Evolutionary conservation across 805 yeast genomes (phyloP).

Genomic region (Henningerozyma blattae): DNA sequence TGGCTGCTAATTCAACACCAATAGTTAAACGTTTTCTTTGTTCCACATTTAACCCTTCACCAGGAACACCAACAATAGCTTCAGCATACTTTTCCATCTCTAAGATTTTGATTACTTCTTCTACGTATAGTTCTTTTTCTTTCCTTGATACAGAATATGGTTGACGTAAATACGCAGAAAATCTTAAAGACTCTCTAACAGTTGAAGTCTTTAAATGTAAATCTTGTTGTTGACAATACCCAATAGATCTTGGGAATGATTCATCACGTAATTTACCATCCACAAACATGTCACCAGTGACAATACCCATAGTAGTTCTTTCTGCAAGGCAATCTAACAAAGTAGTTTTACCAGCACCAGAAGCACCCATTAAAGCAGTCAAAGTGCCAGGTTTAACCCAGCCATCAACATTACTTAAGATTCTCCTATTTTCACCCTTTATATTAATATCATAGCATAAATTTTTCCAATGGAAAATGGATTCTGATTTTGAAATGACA

Average conservation of each 20-base stretch:
- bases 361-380: slow-evolving; percentile 68
- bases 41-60: slow-evolving; percentile 56
- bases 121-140: slow-evolving; percentile 57
- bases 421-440: slow-evolving; percentile 45
- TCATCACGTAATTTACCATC: slow-evolving; percentile 49
- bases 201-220: slow-evolving; percentile 53
- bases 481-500: slow-evolving; percentile 25
- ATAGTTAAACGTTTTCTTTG: slow-evolving; percentile 52
- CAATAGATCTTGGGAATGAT: slow-evolving; percentile 51
- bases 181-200: slow-evolving; percentile 59
- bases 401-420: slow-evolving; percentile 58
- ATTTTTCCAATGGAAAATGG: slow-evolving; percentile 68
- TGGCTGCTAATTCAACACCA: slow-evolving; percentile 58
- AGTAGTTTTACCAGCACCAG: slow-evolving; percentile 78
- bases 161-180: slow-evolving; percentile 59
- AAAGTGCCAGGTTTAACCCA: slow-evolving; percentile 78
- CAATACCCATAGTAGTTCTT: slow-evolving; percentile 58
- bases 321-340: slow-evolving; percentile 59
- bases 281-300: slow-evolving; percentile 55
- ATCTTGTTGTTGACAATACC: slow-evolving; percentile 73
- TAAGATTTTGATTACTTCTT: slow-evolving; percentile 46
- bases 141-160: slow-evolving; percentile 36
- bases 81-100: slow-evolving; percentile 57
- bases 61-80: slow-evolving; percentile 64
- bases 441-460: slow-evolving; percentile 59